Base-by-base conservation (phyloP, 768 basidiomycete species). In the Dioszegia hungarica region DNA sequence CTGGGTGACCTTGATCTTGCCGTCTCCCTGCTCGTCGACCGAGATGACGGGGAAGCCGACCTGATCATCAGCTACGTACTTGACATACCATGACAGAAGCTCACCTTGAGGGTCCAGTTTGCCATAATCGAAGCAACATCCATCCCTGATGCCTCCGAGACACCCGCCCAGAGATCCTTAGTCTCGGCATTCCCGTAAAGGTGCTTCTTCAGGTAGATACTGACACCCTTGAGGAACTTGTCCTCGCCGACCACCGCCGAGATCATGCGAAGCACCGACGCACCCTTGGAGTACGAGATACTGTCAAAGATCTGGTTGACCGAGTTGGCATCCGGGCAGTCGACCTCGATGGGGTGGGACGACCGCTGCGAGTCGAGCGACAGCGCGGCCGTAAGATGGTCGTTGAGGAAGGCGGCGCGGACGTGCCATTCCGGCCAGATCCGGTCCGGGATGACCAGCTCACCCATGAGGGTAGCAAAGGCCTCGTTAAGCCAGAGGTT, bases 281-380 rank as follows among this genome's bases (percentile, higher is more conserved):
- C 77, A 41, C 77, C 77, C 66, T 79, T 93, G 38, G 86, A 85
- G 75, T 93, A 94, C 2, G 87, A 89, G 49, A 95, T 79, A 4
- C 83, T 82, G 68, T 94, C 92, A 70, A 95, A 94, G 57, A 94
- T 90, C 84, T 93, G 73, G 66, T 86, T 87, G 68, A 91, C 89
- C 64, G 86, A 82, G 68, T 88, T 86, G 8, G 89, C 87, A 72
- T 93, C 89, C 0, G 86, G 87, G 70, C 88, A 90, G 14, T 87
- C 85, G 25, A 94, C 89, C 74, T 97, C 90, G 65, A 98, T 88
- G 1, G 94, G 88, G 74, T 98, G 93, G 11, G 89, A 90, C 20
- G 89, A 90, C 9, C 84, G 77, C 68, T 90, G 89, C 1, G 90
- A 82, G 69, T 98, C 94, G 44, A 94, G 82, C 31, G 78, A 77